Conservation (phyloP, 768 basidiomycete genomes). For the Tylopilus vinaceipallidus region DNA sequence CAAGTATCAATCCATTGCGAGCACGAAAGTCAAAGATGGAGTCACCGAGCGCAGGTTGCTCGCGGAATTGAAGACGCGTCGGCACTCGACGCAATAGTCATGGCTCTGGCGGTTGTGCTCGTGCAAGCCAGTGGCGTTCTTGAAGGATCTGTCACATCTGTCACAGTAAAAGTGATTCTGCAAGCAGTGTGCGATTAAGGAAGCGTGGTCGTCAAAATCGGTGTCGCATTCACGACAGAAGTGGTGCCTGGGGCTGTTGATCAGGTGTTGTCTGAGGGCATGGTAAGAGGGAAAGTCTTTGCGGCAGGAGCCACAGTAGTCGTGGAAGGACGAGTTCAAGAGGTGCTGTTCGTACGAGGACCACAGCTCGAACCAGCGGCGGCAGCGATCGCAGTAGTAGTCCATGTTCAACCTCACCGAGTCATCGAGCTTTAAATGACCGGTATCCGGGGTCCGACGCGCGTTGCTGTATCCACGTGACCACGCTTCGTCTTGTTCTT, state of each 20-base stretch:
- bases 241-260: conserved; percentile 45
- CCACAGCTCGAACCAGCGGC: conserved; percentile 33
- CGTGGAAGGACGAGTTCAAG: conserved; percentile 37
- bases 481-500: not conserved
- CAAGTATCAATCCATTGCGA: not conserved
- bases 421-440: no score
- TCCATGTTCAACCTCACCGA: not conserved
- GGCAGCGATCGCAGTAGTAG: conserved; percentile 38
- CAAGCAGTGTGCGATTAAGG: conserved; percentile 42
- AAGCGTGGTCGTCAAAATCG: conserved; percentile 36
- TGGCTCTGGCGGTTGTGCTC: conserved; percentile 48
- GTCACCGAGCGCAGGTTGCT: conserved; percentile 18
- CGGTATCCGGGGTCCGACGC: conserved; percentile 28
- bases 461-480: conserved; percentile 31
- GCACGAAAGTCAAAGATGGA: not conserved
- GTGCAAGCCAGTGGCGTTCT: conserved; percentile 36
- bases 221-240: conserved; percentile 53
- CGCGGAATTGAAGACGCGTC: conserved; percentile 38
- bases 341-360: conserved; percentile 37
- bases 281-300: conserved; percentile 41
- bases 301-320: conserved; percentile 45
- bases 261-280: conserved; percentile 49
- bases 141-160: conserved; percentile 42
- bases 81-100: conserved; percentile 46
- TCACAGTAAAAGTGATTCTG: conserved; percentile 43